Evolutionary conservation across 2,329 filamentous ascomycete genomes (phyloP).

Genomic region (Microdochium bolleyi): DNA sequence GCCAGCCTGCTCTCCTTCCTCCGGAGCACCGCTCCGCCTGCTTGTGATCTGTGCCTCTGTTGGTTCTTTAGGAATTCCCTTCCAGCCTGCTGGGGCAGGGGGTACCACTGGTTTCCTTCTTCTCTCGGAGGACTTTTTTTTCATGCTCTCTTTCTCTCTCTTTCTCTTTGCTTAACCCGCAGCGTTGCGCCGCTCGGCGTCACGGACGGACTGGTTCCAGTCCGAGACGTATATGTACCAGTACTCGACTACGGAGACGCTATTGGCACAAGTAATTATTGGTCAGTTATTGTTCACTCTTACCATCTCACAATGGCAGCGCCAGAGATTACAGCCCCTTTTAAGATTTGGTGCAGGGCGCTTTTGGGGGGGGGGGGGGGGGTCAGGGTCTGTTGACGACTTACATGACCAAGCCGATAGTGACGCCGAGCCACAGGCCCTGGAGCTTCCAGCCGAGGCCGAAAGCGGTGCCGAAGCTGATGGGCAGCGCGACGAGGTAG

Average conservation of each 20-base stretch:
- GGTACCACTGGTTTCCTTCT: too few relatives aligned
- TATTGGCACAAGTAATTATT: slow-evolving; percentile 17
- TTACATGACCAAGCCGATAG: slow-evolving; percentile 59
- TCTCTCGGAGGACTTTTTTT: too few relatives aligned
- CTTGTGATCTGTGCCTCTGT: too few relatives aligned
- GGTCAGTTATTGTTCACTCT: too few relatives aligned
- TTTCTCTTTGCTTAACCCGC: slow-evolving; percentile 20
- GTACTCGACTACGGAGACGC: slow-evolving; percentile 46
- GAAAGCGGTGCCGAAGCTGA: slow-evolving; percentile 74
- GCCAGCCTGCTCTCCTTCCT: too few relatives aligned
- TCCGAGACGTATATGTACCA: slow-evolving; percentile 41
- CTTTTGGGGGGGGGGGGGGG: too few relatives aligned
- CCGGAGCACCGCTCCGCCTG: too few relatives aligned
- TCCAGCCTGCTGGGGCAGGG: too few relatives aligned
- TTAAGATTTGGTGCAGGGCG: too few relatives aligned
- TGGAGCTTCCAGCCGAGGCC: slow-evolving; percentile 62
- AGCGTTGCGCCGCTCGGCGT: slow-evolving; percentile 44
- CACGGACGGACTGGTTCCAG: slow-evolving; percentile 44
- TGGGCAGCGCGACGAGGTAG: slow-evolving; percentile 77
- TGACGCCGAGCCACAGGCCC: slow-evolving; percentile 76
- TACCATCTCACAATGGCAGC: neutral
- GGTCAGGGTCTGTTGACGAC: too few relatives aligned
- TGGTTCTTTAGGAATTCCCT: too few relatives aligned
- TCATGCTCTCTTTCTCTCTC: too few relatives aligned
- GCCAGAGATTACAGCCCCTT: neutral